phyloP scores from a whole-genome alignment of 2,329 filamentous ascomycete species.

The Xylariaceae sp. region DNA sequence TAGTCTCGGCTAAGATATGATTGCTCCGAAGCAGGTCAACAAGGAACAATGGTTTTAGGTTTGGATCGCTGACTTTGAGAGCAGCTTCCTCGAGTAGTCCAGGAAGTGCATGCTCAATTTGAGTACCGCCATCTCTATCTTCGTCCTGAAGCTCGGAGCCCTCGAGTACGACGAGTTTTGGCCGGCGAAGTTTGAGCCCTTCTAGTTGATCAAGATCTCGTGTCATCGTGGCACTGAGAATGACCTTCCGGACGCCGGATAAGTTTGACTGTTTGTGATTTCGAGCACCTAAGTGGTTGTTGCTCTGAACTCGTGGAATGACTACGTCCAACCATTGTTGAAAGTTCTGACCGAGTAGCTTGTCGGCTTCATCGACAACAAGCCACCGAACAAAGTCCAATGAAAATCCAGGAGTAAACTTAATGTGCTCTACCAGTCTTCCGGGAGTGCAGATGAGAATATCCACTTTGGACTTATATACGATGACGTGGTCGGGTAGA shows the following conservation, averaged over 20 bases:
- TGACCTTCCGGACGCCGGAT: conserved; percentile 73
- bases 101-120: conserved; percentile 63
- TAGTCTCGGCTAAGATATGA: conserved; percentile 48
- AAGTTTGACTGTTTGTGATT: conserved; percentile 60
- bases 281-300: conserved; percentile 55
- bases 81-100: conserved; percentile 67
- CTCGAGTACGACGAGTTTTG: conserved; percentile 78
- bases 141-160: conserved; percentile 47
- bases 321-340: conserved; percentile 86
- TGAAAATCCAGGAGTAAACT: conserved; percentile 80
- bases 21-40: conserved; percentile 72
- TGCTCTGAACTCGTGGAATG: conserved; percentile 63
- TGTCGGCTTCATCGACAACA: conserved; percentile 92
- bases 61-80: conserved; percentile 70
- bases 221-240: conserved; percentile 93
- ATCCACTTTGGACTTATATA: conserved; percentile 76
- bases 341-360: conserved; percentile 87
- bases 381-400: conserved; percentile 84
- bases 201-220: conserved; percentile 81
- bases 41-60: conserved; percentile 83
- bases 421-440: conserved; percentile 87
- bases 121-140: conserved; percentile 46
- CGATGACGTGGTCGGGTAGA: conserved; percentile 67
- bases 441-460: conserved; percentile 92
- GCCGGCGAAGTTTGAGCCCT: conserved; percentile 73